These are phyloP conservation scores for Rhododendron molle DNA, from an alignment of 148 eudicot species.

Conservation along the genomic window DNA sequence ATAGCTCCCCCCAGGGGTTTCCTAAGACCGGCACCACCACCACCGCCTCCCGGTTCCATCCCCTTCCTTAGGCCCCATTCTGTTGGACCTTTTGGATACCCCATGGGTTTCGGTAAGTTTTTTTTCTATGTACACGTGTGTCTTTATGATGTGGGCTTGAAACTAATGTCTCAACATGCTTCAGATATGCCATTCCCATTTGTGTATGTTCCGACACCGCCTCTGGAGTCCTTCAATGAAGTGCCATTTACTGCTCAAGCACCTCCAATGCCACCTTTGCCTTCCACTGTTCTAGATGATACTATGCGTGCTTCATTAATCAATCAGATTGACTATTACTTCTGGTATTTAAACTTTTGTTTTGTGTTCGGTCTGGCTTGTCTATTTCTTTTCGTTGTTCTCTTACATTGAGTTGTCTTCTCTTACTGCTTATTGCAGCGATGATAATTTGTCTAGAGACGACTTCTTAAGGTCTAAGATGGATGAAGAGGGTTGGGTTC, in stretches of 20 bases:
- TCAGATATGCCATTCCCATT: constrained; percentile 27
- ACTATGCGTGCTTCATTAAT: constrained; percentile 27
- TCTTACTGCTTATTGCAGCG: constrained; percentile 33
- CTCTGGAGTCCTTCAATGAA: constrained; percentile 27
- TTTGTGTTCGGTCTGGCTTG: not conserved
- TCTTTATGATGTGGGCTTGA: not conserved
- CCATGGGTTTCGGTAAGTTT: constrained; percentile 43
- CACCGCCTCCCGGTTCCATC: constrained; percentile 28
- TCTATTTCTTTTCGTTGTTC: not conserved
- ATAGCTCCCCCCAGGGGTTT: constrained; percentile 31
- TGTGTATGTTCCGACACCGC: constrained; percentile 26
- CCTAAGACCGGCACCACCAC: constrained; percentile 20
- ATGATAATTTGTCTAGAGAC: constrained; percentile 55
- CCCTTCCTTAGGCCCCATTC: constrained; percentile 22
- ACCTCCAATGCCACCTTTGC: constrained; percentile 20
- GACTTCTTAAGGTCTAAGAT: constrained; percentile 45
- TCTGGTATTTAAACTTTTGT: constrained; percentile 37
- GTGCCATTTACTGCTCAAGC: constrained; percentile 22
- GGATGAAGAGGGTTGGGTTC: constrained; percentile 78
- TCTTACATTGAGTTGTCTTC: not conserved
- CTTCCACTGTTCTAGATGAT: constrained; percentile 20
- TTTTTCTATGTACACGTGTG: not conserved
- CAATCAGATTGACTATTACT: constrained; percentile 59
- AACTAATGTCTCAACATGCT: not conserved
- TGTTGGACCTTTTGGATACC: constrained; percentile 29